phyloP scores from a whole-genome alignment of 108 stramenopile species.

The Nitzschia putrida region DNA sequence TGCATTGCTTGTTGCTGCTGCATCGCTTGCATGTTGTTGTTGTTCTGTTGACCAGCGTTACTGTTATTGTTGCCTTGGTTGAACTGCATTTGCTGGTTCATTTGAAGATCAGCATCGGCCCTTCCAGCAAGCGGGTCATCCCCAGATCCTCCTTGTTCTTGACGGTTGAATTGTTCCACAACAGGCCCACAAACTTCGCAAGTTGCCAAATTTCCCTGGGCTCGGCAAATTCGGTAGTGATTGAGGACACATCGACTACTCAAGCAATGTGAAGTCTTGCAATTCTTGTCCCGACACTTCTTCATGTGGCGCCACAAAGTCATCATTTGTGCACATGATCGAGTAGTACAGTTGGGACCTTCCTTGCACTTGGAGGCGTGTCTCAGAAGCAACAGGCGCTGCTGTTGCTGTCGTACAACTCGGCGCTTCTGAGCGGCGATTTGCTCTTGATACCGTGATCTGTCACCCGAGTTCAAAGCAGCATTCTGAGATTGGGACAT shows the following conservation, averaged over 20 bases:
- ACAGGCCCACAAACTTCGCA: constrained; percentile 81
- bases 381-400: constrained; percentile 65
- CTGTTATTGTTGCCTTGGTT: constrained; percentile 5
- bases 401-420: constrained; percentile 72
- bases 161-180: constrained; percentile 58
- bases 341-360: constrained; percentile 55
- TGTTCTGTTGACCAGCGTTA: constrained; percentile 17
- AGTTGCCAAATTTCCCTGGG: constrained; percentile 54
- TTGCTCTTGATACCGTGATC: constrained; percentile 27
- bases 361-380: constrained; percentile 68
- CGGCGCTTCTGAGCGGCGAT: constrained; percentile 48
- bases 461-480: constrained; percentile 22
- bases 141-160: constrained; percentile 28
- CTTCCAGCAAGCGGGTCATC: constrained; percentile 47
- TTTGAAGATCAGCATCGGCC: constrained; percentile 64
- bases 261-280: constrained; percentile 72
- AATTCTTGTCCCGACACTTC: constrained; percentile 74
- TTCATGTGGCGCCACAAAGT: constrained; percentile 81
- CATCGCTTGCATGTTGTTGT: constrained; percentile 24
- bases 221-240: constrained; percentile 75
- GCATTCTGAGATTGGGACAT: constrained; percentile 24
- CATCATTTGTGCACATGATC: constrained; percentile 76
- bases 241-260: constrained; percentile 78
- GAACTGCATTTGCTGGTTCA: constrained; percentile 34
- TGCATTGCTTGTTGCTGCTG: constrained; percentile 31